phyloP scores from a whole-genome alignment of 2,329 filamentous ascomycete genomes.

The Phaeoacremonium minimum region DNA sequence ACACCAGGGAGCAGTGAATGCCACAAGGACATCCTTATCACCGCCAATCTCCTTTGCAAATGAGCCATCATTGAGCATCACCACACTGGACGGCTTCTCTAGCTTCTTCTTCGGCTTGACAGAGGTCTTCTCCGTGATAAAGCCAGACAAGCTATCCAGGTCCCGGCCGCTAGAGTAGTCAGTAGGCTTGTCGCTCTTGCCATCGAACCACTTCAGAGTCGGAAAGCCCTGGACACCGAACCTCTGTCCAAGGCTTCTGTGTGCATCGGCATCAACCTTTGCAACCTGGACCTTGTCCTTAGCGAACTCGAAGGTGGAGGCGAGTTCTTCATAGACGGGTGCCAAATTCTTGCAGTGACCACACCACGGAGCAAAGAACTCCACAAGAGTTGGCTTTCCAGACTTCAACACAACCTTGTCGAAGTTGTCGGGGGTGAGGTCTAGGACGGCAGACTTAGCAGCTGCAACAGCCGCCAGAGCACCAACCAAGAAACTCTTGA shows the following conservation, averaged over 20 bases:
- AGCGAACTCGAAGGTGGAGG: constrained; percentile 64
- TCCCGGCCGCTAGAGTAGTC: constrained; percentile 88
- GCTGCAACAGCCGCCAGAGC: constrained; percentile 51
- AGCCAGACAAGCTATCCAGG: constrained; percentile 76
- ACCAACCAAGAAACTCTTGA: constrained; percentile 57
- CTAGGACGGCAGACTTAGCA: constrained; percentile 79
- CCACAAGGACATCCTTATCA: constrained; percentile 87
- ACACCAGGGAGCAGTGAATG: constrained; percentile 98
- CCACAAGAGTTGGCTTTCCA: constrained; percentile 91
- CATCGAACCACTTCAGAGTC: constrained; percentile 96
- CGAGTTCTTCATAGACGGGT: constrained; percentile 91
- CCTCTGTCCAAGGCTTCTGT: constrained; percentile 77
- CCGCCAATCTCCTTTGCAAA: constrained; percentile 76
- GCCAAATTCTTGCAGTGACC: constrained; percentile 98
- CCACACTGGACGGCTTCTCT: constrained; percentile 69
- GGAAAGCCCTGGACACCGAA: constrained; percentile 94
- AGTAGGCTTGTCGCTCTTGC: constrained; percentile 77
- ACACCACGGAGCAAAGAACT: constrained; percentile 99
- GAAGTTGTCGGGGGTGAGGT: constrained; percentile 88
- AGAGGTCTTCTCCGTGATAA: constrained; percentile 83
- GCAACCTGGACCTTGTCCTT: constrained; percentile 76
- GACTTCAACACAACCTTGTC: constrained; percentile 84
- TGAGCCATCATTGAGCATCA: constrained; percentile 72
- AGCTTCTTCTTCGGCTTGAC: constrained; percentile 74
- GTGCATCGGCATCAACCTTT: constrained; percentile 92